Conservation (phyloP, 257 asterid species). For the Gynochthodes officinalis region DNA sequence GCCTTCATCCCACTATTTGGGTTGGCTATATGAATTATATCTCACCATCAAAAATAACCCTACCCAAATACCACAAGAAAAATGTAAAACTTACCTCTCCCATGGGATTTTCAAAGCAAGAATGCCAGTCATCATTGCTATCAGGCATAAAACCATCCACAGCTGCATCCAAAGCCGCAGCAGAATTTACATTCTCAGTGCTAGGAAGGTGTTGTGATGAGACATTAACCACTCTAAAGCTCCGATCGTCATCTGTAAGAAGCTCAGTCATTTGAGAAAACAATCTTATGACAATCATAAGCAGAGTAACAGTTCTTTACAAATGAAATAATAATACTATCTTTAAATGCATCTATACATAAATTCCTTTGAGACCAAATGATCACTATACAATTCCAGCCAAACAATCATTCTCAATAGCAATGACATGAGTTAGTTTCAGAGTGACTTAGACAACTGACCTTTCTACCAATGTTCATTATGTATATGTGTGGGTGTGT, state of each 20-base stretch:
- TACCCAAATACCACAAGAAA: constrained; percentile 6
- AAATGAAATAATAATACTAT: not conserved
- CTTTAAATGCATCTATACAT: not conserved
- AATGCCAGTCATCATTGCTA: constrained; percentile 31
- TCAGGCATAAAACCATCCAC: constrained; percentile 30
- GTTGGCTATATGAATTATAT: not conserved
- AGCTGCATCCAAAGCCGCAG: constrained; percentile 21
- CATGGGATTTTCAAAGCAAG: constrained; percentile 33
- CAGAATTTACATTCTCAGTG: constrained; percentile 19
- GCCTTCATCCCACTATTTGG: not conserved
- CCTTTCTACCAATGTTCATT: not conserved
- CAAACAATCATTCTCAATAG: not conserved
- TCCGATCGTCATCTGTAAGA: constrained; percentile 17
- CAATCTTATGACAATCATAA: not conserved
- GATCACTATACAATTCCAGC: not conserved
- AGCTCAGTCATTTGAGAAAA: constrained; percentile 2
- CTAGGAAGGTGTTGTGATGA: constrained; percentile 16
- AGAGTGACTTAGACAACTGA: not conserved
- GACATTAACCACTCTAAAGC: constrained; percentile 14
- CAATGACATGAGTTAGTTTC: not conserved
- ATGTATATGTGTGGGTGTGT: not conserved
- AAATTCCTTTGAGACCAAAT: not conserved
- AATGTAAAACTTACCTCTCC: constrained; percentile 45
- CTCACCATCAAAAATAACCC: not conserved
- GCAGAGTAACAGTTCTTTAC: not conserved